Evolutionary conservation across 495 filamentous ascomycete species (phyloP).

Genomic region (Echria macrotheca): DNA sequence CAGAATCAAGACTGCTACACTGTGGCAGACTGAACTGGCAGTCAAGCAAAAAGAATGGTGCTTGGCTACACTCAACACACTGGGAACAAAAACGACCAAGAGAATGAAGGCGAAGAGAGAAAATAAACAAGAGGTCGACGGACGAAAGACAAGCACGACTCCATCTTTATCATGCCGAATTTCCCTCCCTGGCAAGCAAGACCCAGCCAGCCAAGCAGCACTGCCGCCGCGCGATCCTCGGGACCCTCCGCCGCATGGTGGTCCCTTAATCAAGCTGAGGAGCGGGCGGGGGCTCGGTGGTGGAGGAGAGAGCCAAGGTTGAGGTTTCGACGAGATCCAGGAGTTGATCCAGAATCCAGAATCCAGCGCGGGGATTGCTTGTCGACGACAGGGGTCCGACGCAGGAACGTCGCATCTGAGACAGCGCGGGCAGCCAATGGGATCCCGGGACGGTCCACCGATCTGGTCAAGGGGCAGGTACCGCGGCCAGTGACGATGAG

Average conservation of each 20-base stretch:
- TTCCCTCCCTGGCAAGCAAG: too few relatives aligned
- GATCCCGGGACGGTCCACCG: background rate
- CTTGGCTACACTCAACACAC: too few relatives aligned
- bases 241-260: background rate
- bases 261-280: conserved; percentile 11
- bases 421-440: conserved; percentile 25
- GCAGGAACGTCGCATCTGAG: conserved; percentile 32
- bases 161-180: too few relatives aligned
- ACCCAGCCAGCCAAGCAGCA: background rate
- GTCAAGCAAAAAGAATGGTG: conserved; percentile 34
- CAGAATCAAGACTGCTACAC: conserved; percentile 28
- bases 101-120: conserved; percentile 15
- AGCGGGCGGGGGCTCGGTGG: background rate
- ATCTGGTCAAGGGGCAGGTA: conserved; percentile 19
- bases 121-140: conserved; percentile 8
- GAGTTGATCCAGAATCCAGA: conserved; percentile 20
- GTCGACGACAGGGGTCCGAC: conserved; percentile 17
- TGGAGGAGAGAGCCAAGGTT: background rate
- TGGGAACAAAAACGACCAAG: conserved; percentile 23
- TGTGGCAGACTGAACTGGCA: conserved; percentile 19
- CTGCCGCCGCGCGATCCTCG: too few relatives aligned
- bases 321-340: conserved; percentile 14
- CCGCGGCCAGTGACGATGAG: conserved; percentile 1
- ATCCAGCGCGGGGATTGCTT: conserved; percentile 9
- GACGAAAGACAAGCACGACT: background rate